phyloP scores from a whole-genome alignment of 495 filamentous ascomycete genomes.

The Barbatosphaeria neglecta region DNA sequence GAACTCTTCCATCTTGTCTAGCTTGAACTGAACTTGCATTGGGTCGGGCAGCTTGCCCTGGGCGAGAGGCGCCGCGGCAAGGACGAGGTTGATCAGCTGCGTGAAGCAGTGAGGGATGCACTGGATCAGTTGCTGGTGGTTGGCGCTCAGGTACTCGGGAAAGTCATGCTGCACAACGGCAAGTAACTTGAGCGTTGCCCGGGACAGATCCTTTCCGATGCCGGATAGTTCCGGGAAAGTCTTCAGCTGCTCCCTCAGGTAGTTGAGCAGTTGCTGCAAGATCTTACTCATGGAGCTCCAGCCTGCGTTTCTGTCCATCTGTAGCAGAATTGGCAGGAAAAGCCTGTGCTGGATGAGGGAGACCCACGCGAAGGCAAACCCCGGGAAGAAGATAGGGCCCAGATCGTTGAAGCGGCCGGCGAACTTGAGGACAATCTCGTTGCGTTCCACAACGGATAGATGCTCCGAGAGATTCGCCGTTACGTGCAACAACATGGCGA shows the following conservation, averaged over 20 bases:
- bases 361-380: constrained; percentile 79
- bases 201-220: constrained; percentile 71
- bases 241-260: constrained; percentile 73
- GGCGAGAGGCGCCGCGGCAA: constrained; percentile 69
- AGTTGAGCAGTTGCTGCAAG: constrained; percentile 60
- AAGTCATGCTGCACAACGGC: constrained; percentile 87
- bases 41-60: constrained; percentile 72
- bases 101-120: constrained; percentile 74
- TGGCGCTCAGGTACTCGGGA: constrained; percentile 80
- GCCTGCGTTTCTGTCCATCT: constrained; percentile 54
- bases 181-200: constrained; percentile 69
- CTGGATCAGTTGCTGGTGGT: constrained; percentile 75
- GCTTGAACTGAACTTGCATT: constrained; percentile 64
- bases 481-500: constrained; percentile 72
- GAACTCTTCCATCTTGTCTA: constrained; percentile 70
- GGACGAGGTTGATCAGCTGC: constrained; percentile 80
- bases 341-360: constrained; percentile 69
- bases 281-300: constrained; percentile 68
- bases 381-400: constrained; percentile 62
- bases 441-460: constrained; percentile 41
- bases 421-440: constrained; percentile 60
- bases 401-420: constrained; percentile 64
- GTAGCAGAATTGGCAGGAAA: constrained; percentile 73
- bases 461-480: constrained; percentile 20
- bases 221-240: constrained; percentile 48